Base-by-base conservation (phyloP, 495 filamentous ascomycete species). In the Podospora sp. region DNA sequence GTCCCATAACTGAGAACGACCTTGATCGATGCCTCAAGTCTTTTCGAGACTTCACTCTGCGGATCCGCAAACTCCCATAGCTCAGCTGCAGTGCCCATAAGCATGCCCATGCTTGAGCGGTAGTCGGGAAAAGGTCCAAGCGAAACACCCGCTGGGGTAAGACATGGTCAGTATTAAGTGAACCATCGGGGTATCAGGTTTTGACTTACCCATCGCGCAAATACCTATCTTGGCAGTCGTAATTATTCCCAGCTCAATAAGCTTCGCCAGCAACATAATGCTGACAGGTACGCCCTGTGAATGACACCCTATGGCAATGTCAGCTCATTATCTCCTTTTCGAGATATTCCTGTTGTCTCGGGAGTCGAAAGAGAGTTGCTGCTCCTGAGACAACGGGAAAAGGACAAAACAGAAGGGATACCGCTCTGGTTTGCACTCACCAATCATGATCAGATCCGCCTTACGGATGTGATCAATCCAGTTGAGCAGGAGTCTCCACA, bases 261-360 rank as follows among this genome's bases (percentile, higher is more conserved):
- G 80, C 75, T 96, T 96, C 1, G 93, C 92, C 24, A 97, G 83
- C n/a, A 99, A 82, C 89, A 97, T 97, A 62, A 97, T 86, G 6
- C 90, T 90, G 0, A 99, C 95, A 0, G 96, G 93, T 0, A 97
- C 96, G 27, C 95, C 95, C 76, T 99, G 95, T 21, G 92, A 96
- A 76, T 99, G 95, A 68, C 93, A 96, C n/a, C n/a, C n/a, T n/a
- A n/a, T n/a, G n/a, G n/a, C n/a, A n/a, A n/a, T n/a, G n/a, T n/a
- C n/a, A n/a, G n/a, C n/a, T n/a, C n/a, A n/a, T n/a, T n/a, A n/a
- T n/a, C n/a, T n/a, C n/a, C n/a, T n/a, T n/a, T n/a, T n/a, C n/a
- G n/a, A n/a, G n/a, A n/a, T n/a, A n/a, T n/a, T n/a, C n/a, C n/a
- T n/a, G n/a, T n/a, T n/a, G n/a, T n/a, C n/a, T n/a, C n/a, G n/a